Evolutionary conservation across 345 rosid genomes (phyloP), one percentile per base, ranked within the genome.

Genomic region (Diplotaxis tenuifolia): DNA sequence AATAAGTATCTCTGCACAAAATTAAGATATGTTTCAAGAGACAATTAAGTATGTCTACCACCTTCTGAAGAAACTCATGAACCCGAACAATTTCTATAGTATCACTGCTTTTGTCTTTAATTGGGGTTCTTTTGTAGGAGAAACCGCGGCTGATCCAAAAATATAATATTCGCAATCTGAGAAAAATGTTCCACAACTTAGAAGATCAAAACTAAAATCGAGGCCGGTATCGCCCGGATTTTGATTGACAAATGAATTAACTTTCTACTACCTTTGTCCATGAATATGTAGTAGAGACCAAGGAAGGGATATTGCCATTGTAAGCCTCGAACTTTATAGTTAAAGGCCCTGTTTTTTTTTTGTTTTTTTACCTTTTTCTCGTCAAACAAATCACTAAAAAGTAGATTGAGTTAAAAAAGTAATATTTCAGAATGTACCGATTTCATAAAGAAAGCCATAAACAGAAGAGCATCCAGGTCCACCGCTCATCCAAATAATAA

Each of bases 71-170:
- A 76, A 89, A 91, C 58, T 82, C 71, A 40, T 80, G 53, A 3
- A 78, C 69, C 69, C 77, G 84, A 25, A 1, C 34, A 68, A 55
- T 72, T 80, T 77, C 28, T 65, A 65, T 7, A 80, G 72, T 75
- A 56, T 89, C 93, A 36, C 90, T 78, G 8, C 78, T n/a, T 18
- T 16, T 70, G 25, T 67, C 65, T 25, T 83, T 79, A 49, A 9
- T 4, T n/a, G 52, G 22, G 61, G 71, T 81, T 78, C 52, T 74
- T 18, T 86, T 72, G 56, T 83, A 91, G 2, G 97, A 89, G 83
- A 86, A 91, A 16, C 96, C 97, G 22, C 88, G 97, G 97, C 23
- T 84, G 79, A 75, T 89, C 97, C 11, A 89, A 59, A 61, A 83
- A 86, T 68, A 87, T 77, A 55, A 91, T 73, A 77, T 83, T 89